These are phyloP conservation scores for Phytophthora kernoviae DNA, from an alignment of 352 stramenopile species.

Conservation along the genomic window DNA sequence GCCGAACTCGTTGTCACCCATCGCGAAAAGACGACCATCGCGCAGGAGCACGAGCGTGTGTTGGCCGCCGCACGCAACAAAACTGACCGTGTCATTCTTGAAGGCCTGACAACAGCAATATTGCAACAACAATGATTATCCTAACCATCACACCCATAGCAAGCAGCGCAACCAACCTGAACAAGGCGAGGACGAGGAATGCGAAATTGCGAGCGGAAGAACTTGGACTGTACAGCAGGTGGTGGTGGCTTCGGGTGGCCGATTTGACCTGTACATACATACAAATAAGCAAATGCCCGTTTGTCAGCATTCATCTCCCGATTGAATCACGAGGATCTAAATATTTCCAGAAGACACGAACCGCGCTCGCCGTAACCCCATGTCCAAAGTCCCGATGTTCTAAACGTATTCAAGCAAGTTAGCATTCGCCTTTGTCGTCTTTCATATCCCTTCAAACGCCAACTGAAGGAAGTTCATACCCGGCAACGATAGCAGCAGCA, in stretches of 20 bases:
- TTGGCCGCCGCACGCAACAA: constrained; percentile 69
- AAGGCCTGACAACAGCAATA: constrained; percentile 42
- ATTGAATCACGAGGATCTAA: too few relatives aligned
- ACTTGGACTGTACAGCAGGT: constrained; percentile 66
- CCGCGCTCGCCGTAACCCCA: constrained; percentile 76
- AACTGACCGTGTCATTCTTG: constrained; percentile 51
- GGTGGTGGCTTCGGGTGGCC: constrained; percentile 64
- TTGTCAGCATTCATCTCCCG: constrained; percentile 4
- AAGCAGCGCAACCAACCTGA: constrained; percentile 36
- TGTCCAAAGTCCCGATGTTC: constrained; percentile 71
- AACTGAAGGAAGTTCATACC: constrained; percentile 32
- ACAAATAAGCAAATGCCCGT: neutral
- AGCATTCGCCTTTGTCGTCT: neutral
- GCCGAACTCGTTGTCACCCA: constrained; percentile 78
- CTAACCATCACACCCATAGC: neutral
- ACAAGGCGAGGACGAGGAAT: constrained; percentile 70
- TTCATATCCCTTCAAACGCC: too few relatives aligned
- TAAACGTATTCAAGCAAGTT: constrained; percentile 15
- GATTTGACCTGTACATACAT: constrained; percentile 49
- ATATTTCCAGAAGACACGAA: constrained; percentile 1
- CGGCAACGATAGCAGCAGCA: constrained; percentile 49
- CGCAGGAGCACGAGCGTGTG: constrained; percentile 74
- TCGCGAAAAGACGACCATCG: constrained; percentile 64
- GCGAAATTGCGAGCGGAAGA: constrained; percentile 82
- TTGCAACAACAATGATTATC: constrained; percentile 1